phyloP scores from a whole-genome alignment of 345 rosid species.

The Erucastrum elatum region DNA sequence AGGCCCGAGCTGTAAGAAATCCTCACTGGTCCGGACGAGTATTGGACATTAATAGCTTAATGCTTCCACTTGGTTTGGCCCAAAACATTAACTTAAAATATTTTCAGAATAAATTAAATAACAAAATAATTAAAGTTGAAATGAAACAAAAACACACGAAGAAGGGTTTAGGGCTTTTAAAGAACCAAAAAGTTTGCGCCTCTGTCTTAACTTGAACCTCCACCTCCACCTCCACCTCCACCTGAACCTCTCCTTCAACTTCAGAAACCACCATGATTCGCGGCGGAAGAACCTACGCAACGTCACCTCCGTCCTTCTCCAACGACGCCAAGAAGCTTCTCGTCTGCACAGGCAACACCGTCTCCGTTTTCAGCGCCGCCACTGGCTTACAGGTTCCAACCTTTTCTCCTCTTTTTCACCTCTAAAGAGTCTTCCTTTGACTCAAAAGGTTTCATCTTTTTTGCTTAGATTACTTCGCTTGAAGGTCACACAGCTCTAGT shows the following conservation, averaged over 20 bases:
- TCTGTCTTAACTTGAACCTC: neutral
- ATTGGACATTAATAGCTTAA: too few species aligned
- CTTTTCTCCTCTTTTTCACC: neutral
- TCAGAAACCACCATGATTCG: conserved; percentile 52
- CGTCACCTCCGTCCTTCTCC: conserved; percentile 85
- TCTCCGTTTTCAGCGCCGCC: conserved; percentile 79
- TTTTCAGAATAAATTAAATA: too few species aligned
- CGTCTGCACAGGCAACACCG: conserved; percentile 70
- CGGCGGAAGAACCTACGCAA: conserved; percentile 75
- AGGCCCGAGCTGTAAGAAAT: too few species aligned
- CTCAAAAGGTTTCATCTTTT: neutral
- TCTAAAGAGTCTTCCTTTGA: neutral
- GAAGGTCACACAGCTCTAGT: conserved; percentile 83
- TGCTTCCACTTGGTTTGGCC: too few species aligned
- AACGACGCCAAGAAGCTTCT: conserved; percentile 86
- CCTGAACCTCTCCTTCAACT: conserved; percentile 24
- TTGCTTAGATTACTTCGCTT: conserved; percentile 57
- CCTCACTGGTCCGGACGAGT: too few species aligned
- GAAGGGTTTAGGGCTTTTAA: conserved; percentile 40
- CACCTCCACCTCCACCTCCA: conserved; percentile 29
- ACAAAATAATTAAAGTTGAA: too few species aligned
- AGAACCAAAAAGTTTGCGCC: neutral
- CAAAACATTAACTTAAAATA: too few species aligned
- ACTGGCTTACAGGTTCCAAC: conserved; percentile 71
- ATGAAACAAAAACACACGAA: neutral